Percentiles rank a stretch among this genome's conserved stretches.
Evolutionary conservation across 331 rosid genomes (phyloP).

Genomic region (Erythrophleum ivorense): DNA sequence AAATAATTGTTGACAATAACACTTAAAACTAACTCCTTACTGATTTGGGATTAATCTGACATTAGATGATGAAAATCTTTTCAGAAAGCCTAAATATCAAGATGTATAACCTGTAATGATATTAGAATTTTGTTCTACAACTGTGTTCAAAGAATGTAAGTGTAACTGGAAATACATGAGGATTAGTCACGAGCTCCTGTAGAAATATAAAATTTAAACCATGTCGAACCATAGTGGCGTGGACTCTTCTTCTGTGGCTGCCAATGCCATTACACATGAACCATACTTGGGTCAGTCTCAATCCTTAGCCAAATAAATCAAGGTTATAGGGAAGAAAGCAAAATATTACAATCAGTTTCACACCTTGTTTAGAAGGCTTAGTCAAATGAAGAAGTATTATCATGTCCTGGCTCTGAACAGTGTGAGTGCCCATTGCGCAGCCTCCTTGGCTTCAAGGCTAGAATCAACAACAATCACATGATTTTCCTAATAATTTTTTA

Average conservation of each 20-base stretch:
- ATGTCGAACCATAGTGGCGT: slow-evolving; percentile 49
- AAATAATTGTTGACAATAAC: too few relatives aligned
- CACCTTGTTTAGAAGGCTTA: slow-evolving; percentile 75
- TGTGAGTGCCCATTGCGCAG: slow-evolving; percentile 94
- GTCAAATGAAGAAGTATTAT: slow-evolving; percentile 77
- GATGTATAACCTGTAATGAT: too few relatives aligned
- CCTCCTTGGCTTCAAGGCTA: slow-evolving; percentile 80
- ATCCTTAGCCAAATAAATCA: slow-evolving; percentile 14
- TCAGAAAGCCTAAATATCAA: too few relatives aligned
- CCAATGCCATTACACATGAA: slow-evolving; percentile 9
- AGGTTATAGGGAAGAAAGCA: not conserved
- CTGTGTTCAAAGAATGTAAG: too few relatives aligned
- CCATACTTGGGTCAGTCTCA: slow-evolving; percentile 16
- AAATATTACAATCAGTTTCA: not conserved
- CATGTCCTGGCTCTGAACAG: slow-evolving; percentile 79
- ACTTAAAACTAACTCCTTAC: too few relatives aligned
- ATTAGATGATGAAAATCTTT: too few relatives aligned
- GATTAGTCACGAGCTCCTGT: too few relatives aligned
- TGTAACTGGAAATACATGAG: slow-evolving; percentile 48
- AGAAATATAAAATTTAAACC: too few relatives aligned
- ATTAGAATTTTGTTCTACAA: too few relatives aligned
- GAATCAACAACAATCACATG: slow-evolving; percentile 90
- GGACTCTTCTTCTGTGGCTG: slow-evolving; percentile 57
- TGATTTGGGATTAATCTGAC: too few relatives aligned
- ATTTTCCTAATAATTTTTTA: slow-evolving; percentile 53